Evolutionary conservation across 164 flowering plant genomes (phyloP), one percentile per base, ranked within the genome.

Genomic region (Vitis rupestris): DNA sequence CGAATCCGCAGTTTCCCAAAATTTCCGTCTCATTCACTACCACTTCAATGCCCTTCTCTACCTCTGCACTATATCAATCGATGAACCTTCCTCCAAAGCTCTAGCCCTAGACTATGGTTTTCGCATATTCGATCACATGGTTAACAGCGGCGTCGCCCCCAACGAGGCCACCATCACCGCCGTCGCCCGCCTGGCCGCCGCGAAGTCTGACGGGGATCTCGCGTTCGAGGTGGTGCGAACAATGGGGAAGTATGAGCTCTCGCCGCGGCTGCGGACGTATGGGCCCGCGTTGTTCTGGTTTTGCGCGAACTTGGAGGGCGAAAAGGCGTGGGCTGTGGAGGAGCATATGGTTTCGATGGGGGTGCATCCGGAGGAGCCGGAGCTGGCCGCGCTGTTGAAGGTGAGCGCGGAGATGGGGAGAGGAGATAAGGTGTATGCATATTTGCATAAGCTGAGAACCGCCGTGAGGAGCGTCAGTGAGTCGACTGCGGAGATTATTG

Each of bases 91-190:
- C 1, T 37, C 70, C 8, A 78, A 79, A 65, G 54, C 56, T 1
- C 65, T 74, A 5, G 90, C 90, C 1, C 12, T 91, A 7, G 76
- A 80, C 0, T 74, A 75, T 29, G 99, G 97, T 0, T 87, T 87
- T 66, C 70, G 78, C 2, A 75, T 92, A n/a, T 92, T 77, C 54
- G 74, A 84, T 44, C 80, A 72, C 48, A 87, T 91, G 94, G 3
- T 79, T 8, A 69, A 80, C 9, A 37, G 48, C 19, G 72, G 71
- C 5, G 69, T 90, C 50, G 55, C n/a, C 16, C 89, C 92, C 8
- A 87, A 83, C 15, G 98, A 94, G 67, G 98, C 98, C 5, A 84
- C 98, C 0, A 77, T 89, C 65, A 87, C 97, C 0, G 80, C 94
- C 1, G 73, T 81, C 13, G 90, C 92, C 0, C 73, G 97, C 51